phyloP scores from a whole-genome alignment of 352 stramenopile genomes.

The Stramenopiles sp. region DNA sequence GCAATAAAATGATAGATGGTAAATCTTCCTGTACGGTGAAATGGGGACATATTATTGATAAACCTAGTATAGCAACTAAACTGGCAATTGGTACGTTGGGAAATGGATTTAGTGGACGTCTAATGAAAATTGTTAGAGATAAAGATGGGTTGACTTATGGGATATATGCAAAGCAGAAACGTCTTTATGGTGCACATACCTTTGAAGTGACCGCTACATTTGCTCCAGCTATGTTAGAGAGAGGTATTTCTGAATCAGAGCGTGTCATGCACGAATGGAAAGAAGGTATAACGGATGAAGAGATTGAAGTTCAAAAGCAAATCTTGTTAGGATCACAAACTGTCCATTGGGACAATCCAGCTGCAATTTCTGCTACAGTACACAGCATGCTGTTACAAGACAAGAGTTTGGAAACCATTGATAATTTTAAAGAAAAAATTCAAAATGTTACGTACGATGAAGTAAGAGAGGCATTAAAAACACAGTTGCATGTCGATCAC shows the following conservation, averaged over 20 bases:
- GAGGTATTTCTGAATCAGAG: not conserved
- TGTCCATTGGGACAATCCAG: not conserved
- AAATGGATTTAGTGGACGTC: not conserved
- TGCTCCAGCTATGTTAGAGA: not conserved
- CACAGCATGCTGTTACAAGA: not conserved
- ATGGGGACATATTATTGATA: too few relatives aligned
- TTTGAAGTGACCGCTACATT: not conserved
- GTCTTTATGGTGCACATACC: not conserved
- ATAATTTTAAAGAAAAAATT: not conserved
- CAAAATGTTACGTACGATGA: not conserved
- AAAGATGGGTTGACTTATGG: not conserved
- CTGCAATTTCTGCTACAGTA: not conserved
- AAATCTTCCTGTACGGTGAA: too few relatives aligned
- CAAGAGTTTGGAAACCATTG: not conserved
- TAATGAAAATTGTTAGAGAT: not conserved
- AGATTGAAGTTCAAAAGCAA: conserved; percentile 1
- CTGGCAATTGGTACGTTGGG: not conserved
- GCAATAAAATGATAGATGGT: too few relatives aligned
- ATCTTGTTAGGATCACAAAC: not conserved
- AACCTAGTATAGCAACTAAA: too few relatives aligned
- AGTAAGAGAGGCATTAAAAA: not conserved
- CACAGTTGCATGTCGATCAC: too few relatives aligned
- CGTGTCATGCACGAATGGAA: not conserved
- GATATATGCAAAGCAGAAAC: not conserved
- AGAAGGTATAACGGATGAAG: not conserved